Conservation (phyloP, 208 protist genomes). For the Wallacemonas sp. region DNA sequence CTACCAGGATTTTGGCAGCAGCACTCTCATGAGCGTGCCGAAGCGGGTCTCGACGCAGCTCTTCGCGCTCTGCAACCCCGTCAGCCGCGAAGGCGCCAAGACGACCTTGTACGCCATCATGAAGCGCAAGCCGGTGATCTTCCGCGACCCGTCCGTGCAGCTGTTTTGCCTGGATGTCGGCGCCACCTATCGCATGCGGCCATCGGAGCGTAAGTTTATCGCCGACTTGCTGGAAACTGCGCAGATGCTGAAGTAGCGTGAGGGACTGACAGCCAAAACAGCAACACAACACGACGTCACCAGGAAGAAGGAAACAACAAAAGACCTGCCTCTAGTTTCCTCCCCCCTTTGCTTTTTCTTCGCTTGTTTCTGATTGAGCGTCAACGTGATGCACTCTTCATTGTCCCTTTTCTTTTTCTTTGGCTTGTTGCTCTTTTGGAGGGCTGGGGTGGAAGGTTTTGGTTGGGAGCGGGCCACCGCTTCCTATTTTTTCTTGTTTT, state of each 20-base stretch:
- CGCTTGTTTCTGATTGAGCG: background rate
- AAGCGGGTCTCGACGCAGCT: constrained; percentile 61
- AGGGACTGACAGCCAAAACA: background rate
- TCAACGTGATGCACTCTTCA: background rate
- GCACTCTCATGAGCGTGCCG: constrained; percentile 30
- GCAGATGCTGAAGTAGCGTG: constrained; percentile 31
- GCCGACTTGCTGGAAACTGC: constrained; percentile 76
- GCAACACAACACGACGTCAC: background rate
- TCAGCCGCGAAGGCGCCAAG: constrained; percentile 79
- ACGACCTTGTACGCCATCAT: constrained; percentile 67
- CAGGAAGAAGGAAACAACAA: background rate
- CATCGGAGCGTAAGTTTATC: constrained; percentile 85
- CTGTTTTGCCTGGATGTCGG: constrained; percentile 55
- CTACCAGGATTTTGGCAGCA: constrained; percentile 32
- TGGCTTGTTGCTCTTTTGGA: background rate
- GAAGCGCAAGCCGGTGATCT: constrained; percentile 70
- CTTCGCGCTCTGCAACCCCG: constrained; percentile 73
- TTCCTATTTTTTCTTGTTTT: constrained; percentile 2
- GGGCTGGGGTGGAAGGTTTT: background rate
- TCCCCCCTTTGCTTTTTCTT: background rate
- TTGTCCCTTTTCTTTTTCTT: constrained; percentile 5
- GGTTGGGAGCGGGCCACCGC: background rate
- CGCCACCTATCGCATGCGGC: constrained; percentile 71
- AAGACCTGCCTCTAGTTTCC: background rate
- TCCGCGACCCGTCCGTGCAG: constrained; percentile 58